A percentile compares a stretch with the other conserved stretches of the same genome.
Conservation (phyloP, 2,329 filamentous ascomycete genomes). For the Hortaea sp. region DNA sequence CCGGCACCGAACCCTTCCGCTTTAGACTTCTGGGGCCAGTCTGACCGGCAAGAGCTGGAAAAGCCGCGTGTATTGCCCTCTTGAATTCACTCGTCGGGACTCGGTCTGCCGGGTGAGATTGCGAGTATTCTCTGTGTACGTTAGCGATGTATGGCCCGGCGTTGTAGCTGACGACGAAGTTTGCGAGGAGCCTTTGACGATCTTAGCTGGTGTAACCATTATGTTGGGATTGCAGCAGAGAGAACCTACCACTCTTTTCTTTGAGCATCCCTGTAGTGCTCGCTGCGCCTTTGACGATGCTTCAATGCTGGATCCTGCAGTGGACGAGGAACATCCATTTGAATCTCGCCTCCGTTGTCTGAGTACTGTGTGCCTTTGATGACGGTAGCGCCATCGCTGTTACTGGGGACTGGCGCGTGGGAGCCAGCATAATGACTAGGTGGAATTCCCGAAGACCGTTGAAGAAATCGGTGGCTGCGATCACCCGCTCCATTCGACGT, state of each 20-base stretch:
- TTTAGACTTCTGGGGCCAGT: not conserved
- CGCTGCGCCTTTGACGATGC: constrained; percentile 2
- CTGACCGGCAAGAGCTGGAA: not conserved
- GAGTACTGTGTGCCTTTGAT: constrained; percentile 6
- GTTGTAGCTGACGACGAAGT: constrained; percentile 1
- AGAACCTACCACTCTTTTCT: constrained; percentile 4
- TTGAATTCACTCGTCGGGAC: not conserved
- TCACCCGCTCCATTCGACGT: no score
- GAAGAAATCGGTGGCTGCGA: no score
- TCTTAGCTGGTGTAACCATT: not conserved
- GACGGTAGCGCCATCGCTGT: not conserved
- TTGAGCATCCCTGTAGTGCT: constrained; percentile 3
- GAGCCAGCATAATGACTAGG: no score
- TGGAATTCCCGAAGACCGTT: no score
- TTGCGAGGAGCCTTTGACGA: not conserved
- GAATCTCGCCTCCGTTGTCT: constrained; percentile 3
- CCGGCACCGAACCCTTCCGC: not conserved
- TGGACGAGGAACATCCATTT: constrained; percentile 6
- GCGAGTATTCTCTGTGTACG: constrained; percentile 8
- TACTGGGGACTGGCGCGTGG: not conserved
- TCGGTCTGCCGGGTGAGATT: constrained; percentile 4
- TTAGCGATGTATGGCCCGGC: not conserved
- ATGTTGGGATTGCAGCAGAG: not conserved
- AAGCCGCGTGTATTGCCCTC: not conserved
- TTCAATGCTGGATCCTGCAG: not conserved